phyloP scores from a whole-genome alignment of 2,329 filamentous ascomycete genomes.

The Talaromyces sp. region DNA sequence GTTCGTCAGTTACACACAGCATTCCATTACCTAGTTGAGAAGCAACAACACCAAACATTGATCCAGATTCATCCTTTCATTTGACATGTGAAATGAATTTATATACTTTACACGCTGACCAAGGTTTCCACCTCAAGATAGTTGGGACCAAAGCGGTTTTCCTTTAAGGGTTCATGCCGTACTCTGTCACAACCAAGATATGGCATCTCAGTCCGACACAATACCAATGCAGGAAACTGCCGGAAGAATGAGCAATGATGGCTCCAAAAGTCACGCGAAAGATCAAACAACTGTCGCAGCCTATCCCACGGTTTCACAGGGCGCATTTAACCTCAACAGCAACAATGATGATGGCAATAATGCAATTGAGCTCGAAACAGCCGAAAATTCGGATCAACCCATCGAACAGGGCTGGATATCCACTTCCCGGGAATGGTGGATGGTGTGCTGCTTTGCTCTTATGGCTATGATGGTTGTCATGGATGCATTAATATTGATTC shows the following conservation, averaged over 20 bases:
- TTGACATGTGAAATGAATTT: not conserved
- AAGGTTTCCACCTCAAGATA: not conserved
- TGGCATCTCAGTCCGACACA: not conserved
- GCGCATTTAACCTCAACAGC: not conserved
- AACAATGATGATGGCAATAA: not conserved
- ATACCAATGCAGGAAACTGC: not conserved
- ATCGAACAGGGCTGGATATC: not conserved
- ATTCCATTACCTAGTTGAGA: not conserved
- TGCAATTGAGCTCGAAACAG: conserved; percentile 4
- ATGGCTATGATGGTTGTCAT: conserved; percentile 14
- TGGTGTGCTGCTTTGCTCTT: conserved; percentile 13
- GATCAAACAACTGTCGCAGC: not conserved
- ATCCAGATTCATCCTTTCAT: not conserved
- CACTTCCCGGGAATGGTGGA: conserved; percentile 5
- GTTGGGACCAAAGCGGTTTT: too few relatives aligned
- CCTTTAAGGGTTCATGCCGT: not conserved
- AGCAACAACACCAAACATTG: not conserved
- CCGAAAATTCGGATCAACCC: not conserved
- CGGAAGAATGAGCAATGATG: not conserved
- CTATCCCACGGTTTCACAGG: not conserved
- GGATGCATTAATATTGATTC: conserved; percentile 13
- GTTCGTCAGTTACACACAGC: not conserved
- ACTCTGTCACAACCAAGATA: not conserved
- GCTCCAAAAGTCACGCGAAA: not conserved
- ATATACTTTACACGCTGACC: not conserved